Conservation (phyloP, 805 yeast species). For the Zygoascus biomembranicola region DNA sequence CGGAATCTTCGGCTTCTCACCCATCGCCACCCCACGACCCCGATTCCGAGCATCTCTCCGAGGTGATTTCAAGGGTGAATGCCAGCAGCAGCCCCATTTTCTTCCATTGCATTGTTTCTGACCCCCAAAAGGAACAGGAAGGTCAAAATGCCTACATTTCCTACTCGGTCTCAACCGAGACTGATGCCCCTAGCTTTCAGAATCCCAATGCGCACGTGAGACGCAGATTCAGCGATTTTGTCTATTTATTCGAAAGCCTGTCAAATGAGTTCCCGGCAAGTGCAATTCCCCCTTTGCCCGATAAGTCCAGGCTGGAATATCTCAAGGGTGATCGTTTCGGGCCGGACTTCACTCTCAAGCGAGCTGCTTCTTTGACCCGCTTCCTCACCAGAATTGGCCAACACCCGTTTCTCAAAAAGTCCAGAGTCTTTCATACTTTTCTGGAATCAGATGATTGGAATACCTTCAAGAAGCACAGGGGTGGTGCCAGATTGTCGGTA, state of each 20-base stretch:
- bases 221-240: conserved; percentile 82
- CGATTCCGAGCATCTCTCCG: not conserved
- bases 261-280: conserved; percentile 74
- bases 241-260: conserved; percentile 65
- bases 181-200: conserved; percentile 54
- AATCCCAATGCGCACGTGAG: conserved; percentile 43
- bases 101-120: conserved; percentile 39
- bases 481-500: conserved; percentile 8
- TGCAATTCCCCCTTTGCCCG: conserved; percentile 89
- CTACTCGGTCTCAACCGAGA: conserved; percentile 54
- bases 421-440: conserved; percentile 63
- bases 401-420: conserved; percentile 58
- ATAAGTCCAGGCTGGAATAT: conserved; percentile 83
- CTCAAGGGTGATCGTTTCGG: conserved; percentile 90
- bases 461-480: conserved; percentile 37
- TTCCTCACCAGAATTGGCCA: conserved; percentile 64
- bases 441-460: conserved; percentile 70
- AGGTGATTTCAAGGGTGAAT: not conserved
- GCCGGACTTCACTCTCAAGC: conserved; percentile 69
- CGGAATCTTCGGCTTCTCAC: not conserved
- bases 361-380: conserved; percentile 72
- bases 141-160: conserved; percentile 72
- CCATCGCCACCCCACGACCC: not conserved
- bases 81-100: conserved; percentile 15
- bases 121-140: conserved; percentile 64